Percentiles rank a stretch among this genome's conserved stretches.
phyloP scores from a whole-genome alignment of 2,329 filamentous ascomycete genomes.

The Aspergillus alliaceus region DNA sequence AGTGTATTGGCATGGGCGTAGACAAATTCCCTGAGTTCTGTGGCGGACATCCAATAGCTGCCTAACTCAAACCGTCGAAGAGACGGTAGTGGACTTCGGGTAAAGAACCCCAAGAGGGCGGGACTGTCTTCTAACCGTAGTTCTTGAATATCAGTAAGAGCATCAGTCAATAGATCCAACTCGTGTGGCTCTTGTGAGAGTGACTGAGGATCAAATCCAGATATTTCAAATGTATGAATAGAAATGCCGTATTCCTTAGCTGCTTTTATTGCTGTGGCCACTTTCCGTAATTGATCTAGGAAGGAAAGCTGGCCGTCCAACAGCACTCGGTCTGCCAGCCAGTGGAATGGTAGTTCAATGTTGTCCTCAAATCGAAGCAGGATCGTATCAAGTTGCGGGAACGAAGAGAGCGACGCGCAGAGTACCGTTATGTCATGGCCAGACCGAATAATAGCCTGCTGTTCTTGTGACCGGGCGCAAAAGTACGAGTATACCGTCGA shows the following conservation, averaged over 20 bases:
- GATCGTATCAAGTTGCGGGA: slow-evolving; percentile 1
- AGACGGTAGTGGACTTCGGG: background rate
- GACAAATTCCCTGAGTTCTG: background rate
- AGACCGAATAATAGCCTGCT: background rate
- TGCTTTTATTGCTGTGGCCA: background rate
- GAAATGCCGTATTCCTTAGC: background rate
- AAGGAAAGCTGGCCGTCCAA: slow-evolving; percentile 1
- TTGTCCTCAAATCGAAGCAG: background rate
- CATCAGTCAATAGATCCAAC: background rate
- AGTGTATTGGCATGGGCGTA: background rate
- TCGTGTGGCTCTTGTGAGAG: no score
- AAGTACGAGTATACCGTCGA: slow-evolving; percentile 1
- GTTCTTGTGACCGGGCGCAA: background rate
- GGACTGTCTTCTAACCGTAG: background rate
- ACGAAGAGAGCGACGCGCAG: background rate
- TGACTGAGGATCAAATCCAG: background rate
- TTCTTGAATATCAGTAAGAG: background rate
- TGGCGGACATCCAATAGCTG: background rate
- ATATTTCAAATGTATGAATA: background rate
- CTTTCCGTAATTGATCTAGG: background rate
- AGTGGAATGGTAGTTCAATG: background rate
- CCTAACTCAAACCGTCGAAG: background rate
- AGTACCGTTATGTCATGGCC: background rate
- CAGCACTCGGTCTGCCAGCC: slow-evolving; percentile 2
- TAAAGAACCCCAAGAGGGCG: background rate